Percentiles rank a stretch among this genome's conserved stretches.
Conservation (phyloP, 2,329 filamentous ascomycete genomes). For the Epichloe uncinata region DNA sequence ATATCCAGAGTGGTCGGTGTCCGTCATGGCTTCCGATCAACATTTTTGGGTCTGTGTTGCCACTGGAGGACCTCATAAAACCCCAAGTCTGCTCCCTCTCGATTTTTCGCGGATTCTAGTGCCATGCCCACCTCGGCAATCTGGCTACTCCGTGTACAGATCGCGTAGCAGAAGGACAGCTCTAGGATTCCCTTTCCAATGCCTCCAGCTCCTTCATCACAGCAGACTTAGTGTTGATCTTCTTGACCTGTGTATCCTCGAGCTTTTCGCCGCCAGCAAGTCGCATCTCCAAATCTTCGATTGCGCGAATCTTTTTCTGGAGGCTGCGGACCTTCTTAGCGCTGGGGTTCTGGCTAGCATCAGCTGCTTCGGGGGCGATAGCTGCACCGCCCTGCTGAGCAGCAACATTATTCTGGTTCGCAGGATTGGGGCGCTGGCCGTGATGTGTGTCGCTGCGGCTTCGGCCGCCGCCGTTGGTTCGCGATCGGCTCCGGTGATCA, state of each 20-base stretch:
- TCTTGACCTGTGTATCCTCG: slow-evolving; percentile 97
- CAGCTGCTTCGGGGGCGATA: slow-evolving; percentile 19
- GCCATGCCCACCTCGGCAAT: background rate
- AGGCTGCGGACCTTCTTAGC: slow-evolving; percentile 92
- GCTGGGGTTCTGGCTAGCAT: slow-evolving; percentile 49
- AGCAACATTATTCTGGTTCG: slow-evolving; percentile 13
- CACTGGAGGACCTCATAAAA: background rate
- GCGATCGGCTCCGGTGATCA: slow-evolving; percentile 44
- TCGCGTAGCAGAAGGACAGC: background rate
- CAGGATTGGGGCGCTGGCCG: slow-evolving; percentile 16
- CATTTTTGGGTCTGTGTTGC: background rate
- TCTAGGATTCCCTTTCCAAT: slow-evolving; percentile 25
- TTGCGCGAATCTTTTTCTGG: slow-evolving; percentile 94
- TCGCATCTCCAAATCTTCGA: slow-evolving; percentile 96
- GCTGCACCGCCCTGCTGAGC: slow-evolving; percentile 28
- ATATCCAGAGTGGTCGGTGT: background rate
- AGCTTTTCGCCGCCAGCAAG: slow-evolving; percentile 89
- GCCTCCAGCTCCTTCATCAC: slow-evolving; percentile 73
- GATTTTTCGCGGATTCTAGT: background rate
- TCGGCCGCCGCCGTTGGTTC: slow-evolving; percentile 36
- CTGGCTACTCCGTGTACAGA: background rate
- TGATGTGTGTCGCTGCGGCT: slow-evolving; percentile 40
- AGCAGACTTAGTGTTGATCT: slow-evolving; percentile 77
- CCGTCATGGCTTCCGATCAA: background rate
- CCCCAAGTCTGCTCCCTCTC: background rate